These are phyloP conservation scores for Polyporus tsugae DNA, from an alignment of 1,284 basidiomycete species.

Conservation along the genomic window DNA sequence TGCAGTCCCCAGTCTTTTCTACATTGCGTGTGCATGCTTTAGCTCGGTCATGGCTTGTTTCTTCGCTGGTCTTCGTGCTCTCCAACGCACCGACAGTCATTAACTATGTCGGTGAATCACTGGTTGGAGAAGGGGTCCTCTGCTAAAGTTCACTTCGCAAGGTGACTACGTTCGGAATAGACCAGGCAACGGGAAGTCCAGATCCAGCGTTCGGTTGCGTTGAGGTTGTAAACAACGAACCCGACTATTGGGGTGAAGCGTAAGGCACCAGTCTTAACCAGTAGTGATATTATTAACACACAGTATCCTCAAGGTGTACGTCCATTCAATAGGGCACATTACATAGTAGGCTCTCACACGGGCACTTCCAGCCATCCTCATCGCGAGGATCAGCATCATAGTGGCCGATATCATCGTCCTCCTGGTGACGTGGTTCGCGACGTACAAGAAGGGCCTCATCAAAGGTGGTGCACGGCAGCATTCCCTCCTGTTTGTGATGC, in stretches of 20 bases:
- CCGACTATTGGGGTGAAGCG: not conserved
- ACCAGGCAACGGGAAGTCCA: not conserved
- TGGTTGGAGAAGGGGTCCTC: not conserved
- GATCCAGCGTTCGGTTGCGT: not conserved
- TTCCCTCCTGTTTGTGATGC: slow-evolving; percentile 1
- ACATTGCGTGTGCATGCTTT: not conserved
- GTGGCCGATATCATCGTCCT: not conserved
- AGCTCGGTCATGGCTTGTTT: not conserved
- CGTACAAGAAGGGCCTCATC: not conserved
- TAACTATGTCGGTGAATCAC: not conserved
- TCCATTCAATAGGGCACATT: not conserved
- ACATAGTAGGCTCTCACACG: not conserved
- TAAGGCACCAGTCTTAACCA: not conserved
- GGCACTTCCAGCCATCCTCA: not conserved
- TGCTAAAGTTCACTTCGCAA: not conserved
- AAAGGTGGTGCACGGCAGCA: not conserved
- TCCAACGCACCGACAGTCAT: not conserved
- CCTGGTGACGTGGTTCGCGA: not conserved
- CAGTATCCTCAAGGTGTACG: not conserved
- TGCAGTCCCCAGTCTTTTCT: not conserved
- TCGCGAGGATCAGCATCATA: not conserved
- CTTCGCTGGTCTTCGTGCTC: not conserved
- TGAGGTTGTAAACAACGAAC: not conserved
- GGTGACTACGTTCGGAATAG: not conserved
- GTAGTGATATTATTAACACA: not conserved